Conservation (phyloP, 352 stramenopile genomes). For the Globisporangium paddicum region DNA sequence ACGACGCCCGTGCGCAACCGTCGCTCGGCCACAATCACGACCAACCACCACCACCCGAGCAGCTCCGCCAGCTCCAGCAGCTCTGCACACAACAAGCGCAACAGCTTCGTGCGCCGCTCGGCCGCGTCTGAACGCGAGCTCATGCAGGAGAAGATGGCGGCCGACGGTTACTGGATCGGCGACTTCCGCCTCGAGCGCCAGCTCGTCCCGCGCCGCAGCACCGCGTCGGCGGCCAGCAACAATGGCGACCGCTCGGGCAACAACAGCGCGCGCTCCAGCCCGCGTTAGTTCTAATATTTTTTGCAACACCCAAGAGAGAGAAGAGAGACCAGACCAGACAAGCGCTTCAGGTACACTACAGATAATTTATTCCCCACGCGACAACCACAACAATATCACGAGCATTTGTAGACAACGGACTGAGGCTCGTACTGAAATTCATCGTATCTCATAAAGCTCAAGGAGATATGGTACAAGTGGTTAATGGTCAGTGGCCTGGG, state of each 20-base stretch:
- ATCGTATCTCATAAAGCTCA: no score
- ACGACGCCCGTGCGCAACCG: conserved; percentile 3
- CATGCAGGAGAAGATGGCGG: conserved; percentile 49
- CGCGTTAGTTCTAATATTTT: neutral
- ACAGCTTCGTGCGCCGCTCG: conserved; percentile 19
- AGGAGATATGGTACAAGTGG: neutral
- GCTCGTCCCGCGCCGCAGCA: conserved; percentile 23
- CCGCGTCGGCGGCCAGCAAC: neutral
- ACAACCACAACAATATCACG: no score
- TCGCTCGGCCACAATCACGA: conserved; percentile 8
- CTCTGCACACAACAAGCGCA: conserved; percentile 16
- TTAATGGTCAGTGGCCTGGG: neutral
- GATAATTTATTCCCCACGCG: conserved; percentile 6
- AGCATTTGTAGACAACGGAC: no score
- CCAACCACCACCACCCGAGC: conserved; percentile 7
- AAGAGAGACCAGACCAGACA: neutral
- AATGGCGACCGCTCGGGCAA: conserved; percentile 6
- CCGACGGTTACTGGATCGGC: conserved; percentile 79
- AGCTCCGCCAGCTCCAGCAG: neutral
- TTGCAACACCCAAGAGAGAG: neutral
- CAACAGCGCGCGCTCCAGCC: conserved; percentile 12
- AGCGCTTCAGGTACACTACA: neutral
- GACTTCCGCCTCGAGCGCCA: conserved; percentile 56
- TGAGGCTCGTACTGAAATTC: no score
- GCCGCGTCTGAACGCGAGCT: conserved; percentile 34